Conservation (phyloP, 208 protist species). For the Acanthamoeba divionensis region DNA sequence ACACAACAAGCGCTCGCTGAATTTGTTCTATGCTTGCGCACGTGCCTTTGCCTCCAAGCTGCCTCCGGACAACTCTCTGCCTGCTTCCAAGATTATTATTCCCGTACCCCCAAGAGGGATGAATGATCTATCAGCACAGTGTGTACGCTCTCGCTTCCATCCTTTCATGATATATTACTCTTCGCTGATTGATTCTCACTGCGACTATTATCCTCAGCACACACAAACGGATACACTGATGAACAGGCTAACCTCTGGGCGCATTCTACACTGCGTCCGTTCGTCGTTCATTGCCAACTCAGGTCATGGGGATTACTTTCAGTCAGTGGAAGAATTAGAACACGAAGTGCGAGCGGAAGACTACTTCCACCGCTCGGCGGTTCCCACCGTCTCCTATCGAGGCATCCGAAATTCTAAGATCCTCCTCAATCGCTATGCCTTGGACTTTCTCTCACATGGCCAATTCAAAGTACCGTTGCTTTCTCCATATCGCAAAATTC, state of each 20-base stretch:
- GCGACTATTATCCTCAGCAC: too few relatives aligned
- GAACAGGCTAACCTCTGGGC: neutral
- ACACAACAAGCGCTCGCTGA: neutral
- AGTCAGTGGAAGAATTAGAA: neutral
- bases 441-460: neutral
- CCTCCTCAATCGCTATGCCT: neutral
- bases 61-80: neutral
- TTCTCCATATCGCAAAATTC: neutral
- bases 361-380: neutral
- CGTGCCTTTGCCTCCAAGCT: neutral
- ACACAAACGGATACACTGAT: neutral
- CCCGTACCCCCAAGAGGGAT: too few relatives aligned
- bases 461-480: neutral
- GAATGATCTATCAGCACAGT: too few relatives aligned
- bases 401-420: neutral
- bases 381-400: neutral
- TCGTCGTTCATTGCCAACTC: conserved; percentile 2
- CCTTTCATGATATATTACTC: too few relatives aligned
- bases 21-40: neutral
- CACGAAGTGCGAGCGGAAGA: neutral
- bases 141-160: too few relatives aligned
- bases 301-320: neutral
- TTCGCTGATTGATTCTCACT: too few relatives aligned
- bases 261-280: neutral
- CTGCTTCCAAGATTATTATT: neutral